Evolutionary conservation across 2,329 filamentous ascomycete genomes (phyloP).

Genomic region (Colletotrichum sp.): DNA sequence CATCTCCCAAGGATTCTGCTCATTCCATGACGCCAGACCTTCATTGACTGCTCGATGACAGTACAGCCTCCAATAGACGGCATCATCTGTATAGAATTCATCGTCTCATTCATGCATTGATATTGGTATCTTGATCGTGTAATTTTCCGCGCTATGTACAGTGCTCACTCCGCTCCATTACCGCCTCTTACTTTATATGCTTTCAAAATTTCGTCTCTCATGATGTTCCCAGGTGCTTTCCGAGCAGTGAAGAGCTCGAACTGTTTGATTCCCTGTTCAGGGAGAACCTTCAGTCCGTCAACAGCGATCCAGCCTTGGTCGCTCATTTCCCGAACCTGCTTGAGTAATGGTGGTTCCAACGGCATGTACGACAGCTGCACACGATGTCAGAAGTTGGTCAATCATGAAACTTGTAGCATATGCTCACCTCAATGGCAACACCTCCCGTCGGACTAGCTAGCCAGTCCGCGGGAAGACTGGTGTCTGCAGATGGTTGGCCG

Average conservation of each 20-base stretch:
- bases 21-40: not conserved
- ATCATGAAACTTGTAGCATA: rapidly evolving
- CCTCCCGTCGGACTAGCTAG: slow-evolving; percentile 75
- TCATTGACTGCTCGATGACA: not conserved
- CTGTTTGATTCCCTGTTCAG: slow-evolving; percentile 80
- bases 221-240: slow-evolving; percentile 69
- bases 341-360: slow-evolving; percentile 71
- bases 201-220: slow-evolving; percentile 65
- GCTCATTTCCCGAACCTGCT: slow-evolving; percentile 66
- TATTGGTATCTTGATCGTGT: not conserved
- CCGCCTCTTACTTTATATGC: slow-evolving; percentile 40
- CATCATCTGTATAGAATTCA: not conserved
- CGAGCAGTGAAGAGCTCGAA: slow-evolving; percentile 82
- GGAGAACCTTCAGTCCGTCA: slow-evolving; percentile 76
- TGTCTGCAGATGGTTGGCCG: slow-evolving; percentile 68
- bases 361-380: slow-evolving; percentile 56
- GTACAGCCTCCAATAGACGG: not conserved
- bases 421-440: slow-evolving; percentile 76
- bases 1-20: not conserved
- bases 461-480: slow-evolving; percentile 73
- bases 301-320: slow-evolving; percentile 74
- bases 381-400: not conserved
- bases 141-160: not conserved
- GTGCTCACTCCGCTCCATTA: not conserved
- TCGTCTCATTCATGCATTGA: not conserved